Evolutionary conservation across 495 filamentous ascomycete species (phyloP).

Genomic region (Daldinia grandis): DNA sequence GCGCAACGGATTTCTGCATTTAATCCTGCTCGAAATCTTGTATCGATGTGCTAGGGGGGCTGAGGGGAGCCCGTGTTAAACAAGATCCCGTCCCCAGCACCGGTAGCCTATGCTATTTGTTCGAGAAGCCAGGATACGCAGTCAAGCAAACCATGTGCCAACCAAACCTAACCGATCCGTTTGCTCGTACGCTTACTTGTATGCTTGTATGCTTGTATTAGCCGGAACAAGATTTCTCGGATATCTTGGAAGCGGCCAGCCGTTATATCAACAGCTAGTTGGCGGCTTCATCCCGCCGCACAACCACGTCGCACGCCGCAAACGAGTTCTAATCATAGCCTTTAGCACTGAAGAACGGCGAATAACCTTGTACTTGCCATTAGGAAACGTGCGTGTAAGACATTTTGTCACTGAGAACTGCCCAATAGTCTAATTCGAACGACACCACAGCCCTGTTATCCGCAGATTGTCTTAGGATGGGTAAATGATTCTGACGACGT

Average conservation of each 20-base stretch:
- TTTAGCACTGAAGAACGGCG: conserved; percentile 8
- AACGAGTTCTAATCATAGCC: conserved; percentile 2
- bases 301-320: conserved; percentile 16
- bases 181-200: conserved; percentile 10
- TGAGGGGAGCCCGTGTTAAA: conserved; percentile 17
- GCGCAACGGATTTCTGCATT: conserved; percentile 28
- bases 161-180: conserved; percentile 2
- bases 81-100: conserved; percentile 27
- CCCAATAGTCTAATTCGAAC: conserved; percentile 21
- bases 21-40: conserved; percentile 11
- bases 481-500: conserved; percentile 19
- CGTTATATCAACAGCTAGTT: conserved; percentile 23
- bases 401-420: conserved; percentile 11
- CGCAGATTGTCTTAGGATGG: conserved; percentile 31
- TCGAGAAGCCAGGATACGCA: neutral
- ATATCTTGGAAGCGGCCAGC: conserved; percentile 16
- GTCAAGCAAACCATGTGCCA: conserved; percentile 21
- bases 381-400: conserved; percentile 32
- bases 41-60: conserved; percentile 10
- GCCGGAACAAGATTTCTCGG: neutral
- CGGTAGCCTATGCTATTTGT: conserved; percentile 24
- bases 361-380: conserved; percentile 29
- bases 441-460: conserved; percentile 1
- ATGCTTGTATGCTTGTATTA: conserved; percentile 17
- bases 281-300: conserved; percentile 9